A percentile compares a stretch with the other conserved stretches of the same genome.
phyloP scores from a whole-genome alignment of 2,329 filamentous ascomycete genomes.

The Verticillium isaacii region DNA sequence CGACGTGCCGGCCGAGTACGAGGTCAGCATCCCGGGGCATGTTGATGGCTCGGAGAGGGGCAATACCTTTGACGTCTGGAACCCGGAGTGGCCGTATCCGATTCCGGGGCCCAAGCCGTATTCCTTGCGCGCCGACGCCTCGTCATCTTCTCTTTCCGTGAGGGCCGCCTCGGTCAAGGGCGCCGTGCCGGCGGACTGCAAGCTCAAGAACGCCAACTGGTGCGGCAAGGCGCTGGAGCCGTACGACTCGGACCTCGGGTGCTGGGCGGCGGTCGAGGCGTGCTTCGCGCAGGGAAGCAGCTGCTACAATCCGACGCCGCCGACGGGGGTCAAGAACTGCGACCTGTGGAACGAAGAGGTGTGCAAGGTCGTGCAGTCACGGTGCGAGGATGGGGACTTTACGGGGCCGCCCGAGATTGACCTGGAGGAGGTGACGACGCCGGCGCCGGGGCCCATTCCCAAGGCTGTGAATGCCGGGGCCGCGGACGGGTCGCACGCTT shows the following conservation, averaged over 20 bases:
- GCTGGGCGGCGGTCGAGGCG: constrained; percentile 51
- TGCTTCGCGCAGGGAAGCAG: constrained; percentile 55
- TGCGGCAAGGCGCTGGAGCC: constrained; percentile 56
- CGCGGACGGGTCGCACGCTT: background rate
- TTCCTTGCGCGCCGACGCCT: constrained; percentile 22
- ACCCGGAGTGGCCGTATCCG: constrained; percentile 48
- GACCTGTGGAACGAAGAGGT: constrained; percentile 53
- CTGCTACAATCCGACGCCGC: constrained; percentile 57
- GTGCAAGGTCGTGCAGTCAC: constrained; percentile 45
- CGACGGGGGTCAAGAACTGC: constrained; percentile 57
- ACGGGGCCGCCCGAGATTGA: constrained; percentile 42
- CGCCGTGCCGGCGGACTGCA: constrained; percentile 48
- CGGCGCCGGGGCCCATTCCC: constrained; percentile 28
- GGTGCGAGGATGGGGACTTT: constrained; percentile 36
- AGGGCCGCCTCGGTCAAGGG: constrained; percentile 31
- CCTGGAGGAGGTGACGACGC: constrained; percentile 26
- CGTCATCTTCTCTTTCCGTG: constrained; percentile 7
- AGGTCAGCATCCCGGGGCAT: constrained; percentile 63
- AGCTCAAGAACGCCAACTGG: constrained; percentile 69
- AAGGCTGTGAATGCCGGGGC: constrained; percentile 15
- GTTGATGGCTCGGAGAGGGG: constrained; percentile 48
- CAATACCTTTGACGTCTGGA: constrained; percentile 63
- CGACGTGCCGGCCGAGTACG: constrained; percentile 39
- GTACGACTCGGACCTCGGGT: constrained; percentile 51
- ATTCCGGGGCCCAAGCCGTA: constrained; percentile 55